phyloP scores from a whole-genome alignment of 306 rosid species.

The Rosa chinensis region DNA sequence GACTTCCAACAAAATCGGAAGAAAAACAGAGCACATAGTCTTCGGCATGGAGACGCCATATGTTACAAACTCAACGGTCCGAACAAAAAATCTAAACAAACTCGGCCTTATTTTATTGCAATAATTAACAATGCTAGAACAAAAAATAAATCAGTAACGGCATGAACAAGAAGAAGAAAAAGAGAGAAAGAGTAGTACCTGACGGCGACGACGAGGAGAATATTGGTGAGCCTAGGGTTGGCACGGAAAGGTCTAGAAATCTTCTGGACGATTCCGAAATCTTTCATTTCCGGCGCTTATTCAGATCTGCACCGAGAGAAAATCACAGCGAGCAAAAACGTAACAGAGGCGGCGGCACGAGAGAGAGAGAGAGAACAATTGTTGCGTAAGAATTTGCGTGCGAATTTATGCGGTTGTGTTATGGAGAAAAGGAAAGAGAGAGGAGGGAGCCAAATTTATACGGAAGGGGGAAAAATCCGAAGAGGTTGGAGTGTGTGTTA shows the following conservation, averaged over 20 bases:
- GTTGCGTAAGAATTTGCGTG: neutral
- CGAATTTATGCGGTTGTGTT: neutral
- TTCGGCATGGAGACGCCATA: neutral
- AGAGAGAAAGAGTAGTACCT: constrained; percentile 40
- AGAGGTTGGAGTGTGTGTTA: constrained; percentile 22
- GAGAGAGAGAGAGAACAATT: neutral
- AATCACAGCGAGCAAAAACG: neutral
- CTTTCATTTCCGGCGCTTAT: constrained; percentile 38
- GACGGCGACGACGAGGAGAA: constrained; percentile 63
- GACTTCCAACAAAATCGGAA: constrained; percentile 2
- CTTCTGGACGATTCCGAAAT: constrained; percentile 33
- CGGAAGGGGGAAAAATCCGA: constrained; percentile 23
- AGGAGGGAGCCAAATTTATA: neutral
- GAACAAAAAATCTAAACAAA: neutral
- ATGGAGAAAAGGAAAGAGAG: neutral
- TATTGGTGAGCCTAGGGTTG: constrained; percentile 46
- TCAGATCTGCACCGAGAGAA: constrained; percentile 26
- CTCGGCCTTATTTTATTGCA: neutral
- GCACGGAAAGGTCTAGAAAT: constrained; percentile 53
- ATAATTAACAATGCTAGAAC: neutral
- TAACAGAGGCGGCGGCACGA: neutral
- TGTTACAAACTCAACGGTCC: neutral
- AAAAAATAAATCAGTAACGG: neutral
- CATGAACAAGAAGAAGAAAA: neutral
- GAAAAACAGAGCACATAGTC: neutral